Base-by-base conservation (phyloP, 2,329 filamentous ascomycete species). In the Ophiostoma ips region DNA sequence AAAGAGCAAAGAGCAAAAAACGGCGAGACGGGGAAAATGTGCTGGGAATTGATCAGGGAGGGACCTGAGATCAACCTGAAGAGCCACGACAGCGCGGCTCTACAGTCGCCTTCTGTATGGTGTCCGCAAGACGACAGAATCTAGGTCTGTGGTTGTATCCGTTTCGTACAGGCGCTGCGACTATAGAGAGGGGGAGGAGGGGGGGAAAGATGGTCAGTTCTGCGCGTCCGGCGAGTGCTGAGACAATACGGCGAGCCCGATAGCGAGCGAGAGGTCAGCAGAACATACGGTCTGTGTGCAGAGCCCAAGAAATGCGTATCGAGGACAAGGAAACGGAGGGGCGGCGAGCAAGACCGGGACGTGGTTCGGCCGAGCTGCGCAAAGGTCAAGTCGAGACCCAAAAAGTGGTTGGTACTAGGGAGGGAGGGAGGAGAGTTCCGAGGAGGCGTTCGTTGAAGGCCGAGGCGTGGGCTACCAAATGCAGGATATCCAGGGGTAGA, bases 1-100 rank as follows among this genome's bases (percentile, higher is more conserved):
- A 33, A 45, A 19, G 43, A 34, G 13, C 33, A 34, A 34, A 19
- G 5, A 34, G 21, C 16, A n/a, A n/a, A 19, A 10, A 40, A 12
- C 43, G 18, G 16, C 30, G 30, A 34, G 30, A 45, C 24, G 12
- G 15, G n/a, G 24, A 7, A 43, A 21, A 43, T 8, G n/a, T 45
- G 43, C 30, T 28, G 16, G 33, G 43, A 45, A n/a, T 33, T 45
- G 43, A 43, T 16, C 40, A 16, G 8, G 30, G 13, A 13, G 43
- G 19, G 43, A 28, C 3, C 11, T 28, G 16, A 45, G 43, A 45
- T 45, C 43, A 45, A 34, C 30, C 43, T 43, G 43, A n/a, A n/a
- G 43, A 34, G 43, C 43, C 43, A 34, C 43, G 43, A 45, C 28
- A 45, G 43, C 43, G 16, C 43, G 43, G 43, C 43, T 43, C 40